Percentiles rank a stretch among this genome's conserved stretches.
Conservation (phyloP, 768 basidiomycete genomes). For the Podaxis pistillaris region DNA sequence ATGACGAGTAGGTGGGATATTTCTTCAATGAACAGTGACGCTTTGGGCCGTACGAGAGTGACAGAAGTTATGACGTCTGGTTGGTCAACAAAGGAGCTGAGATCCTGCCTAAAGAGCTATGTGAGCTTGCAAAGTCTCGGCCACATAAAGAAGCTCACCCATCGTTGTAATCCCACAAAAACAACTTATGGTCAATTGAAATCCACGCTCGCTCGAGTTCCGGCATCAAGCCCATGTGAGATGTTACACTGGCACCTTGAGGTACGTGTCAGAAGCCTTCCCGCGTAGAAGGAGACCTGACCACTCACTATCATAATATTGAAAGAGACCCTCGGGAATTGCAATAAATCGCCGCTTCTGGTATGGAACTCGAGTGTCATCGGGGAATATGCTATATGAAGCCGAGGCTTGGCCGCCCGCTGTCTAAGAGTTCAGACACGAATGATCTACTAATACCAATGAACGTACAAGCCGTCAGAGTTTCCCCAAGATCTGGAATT, state of each 20-base stretch:
- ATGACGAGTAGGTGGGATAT: slow-evolving; percentile 88
- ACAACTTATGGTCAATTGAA: slow-evolving; percentile 89
- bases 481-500: slow-evolving; percentile 75
- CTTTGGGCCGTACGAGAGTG: slow-evolving; percentile 82
- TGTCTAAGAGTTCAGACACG: slow-evolving; percentile 26
- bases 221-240: slow-evolving; percentile 88
- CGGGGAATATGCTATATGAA: slow-evolving; percentile 75
- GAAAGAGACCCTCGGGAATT: slow-evolving; percentile 77
- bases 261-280: slow-evolving; percentile 4
- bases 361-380: slow-evolving; percentile 76
- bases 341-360: slow-evolving; percentile 74
- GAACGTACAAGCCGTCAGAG: slow-evolving; percentile 56
- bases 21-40: slow-evolving; percentile 87
- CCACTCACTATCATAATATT: slow-evolving; percentile 70
- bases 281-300: slow-evolving; percentile 9
- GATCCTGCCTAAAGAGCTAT: slow-evolving; percentile 62
- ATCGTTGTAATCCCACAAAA: slow-evolving; percentile 95
- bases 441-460: background rate
- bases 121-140: background rate
- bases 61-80: slow-evolving; percentile 88
- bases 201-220: slow-evolving; percentile 96
- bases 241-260: slow-evolving; percentile 63
- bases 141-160: slow-evolving; percentile 54
- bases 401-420: slow-evolving; percentile 69
- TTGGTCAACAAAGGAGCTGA: slow-evolving; percentile 90